Base-by-base conservation (phyloP, 2,329 filamentous ascomycete species). In the Clarireedia monteithiana region DNA sequence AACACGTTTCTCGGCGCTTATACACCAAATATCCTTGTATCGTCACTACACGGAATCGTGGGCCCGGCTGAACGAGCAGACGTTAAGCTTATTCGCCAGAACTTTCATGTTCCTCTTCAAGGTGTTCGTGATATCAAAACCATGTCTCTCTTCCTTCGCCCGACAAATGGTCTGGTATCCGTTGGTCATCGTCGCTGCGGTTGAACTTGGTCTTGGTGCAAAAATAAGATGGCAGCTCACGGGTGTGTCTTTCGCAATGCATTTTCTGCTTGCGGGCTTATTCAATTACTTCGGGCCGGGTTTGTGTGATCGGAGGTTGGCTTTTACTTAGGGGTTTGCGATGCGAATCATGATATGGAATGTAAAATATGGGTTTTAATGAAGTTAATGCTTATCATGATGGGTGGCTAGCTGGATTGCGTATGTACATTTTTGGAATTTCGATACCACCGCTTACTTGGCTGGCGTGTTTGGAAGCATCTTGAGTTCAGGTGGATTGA, bases 121-220 rank as follows among this genome's bases (percentile, higher is more conserved):
- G 69, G 72, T 91, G 9, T 72, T 79, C 10, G 81, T 82, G 0
- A 72, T 94, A 7, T 77, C 80, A 2, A 76, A 80, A 50, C 80
- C 85, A 1, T 96, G 91, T 68, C 83, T 83, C 67, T 90, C 91
- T 0, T 84, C 84, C 55, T 82, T 84, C 47, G 77, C 82, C 12
- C 84, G 79, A 50, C 74, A 82, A 9, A 79, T 79, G 69, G 71
- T 91, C 5, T 76, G 82, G 5, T 84, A 86, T 61, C 83, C 86
- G 2, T 73, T 95, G 1, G 72, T 95, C 2, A 71, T 79, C 2
- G 69, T 92, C 9, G 89, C 89, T 6, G 82, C 80, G 1, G 63
- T 90, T 14, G 89, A 91, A 56, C 68, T 84, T 9, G 76, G 72
- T 20, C 62, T 78, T 34, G 64, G 73, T 2, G 61, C 71, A 3